phyloP scores from a whole-genome alignment of 2,329 filamentous ascomycete genomes.

The Paracoccidioides brasiliensis region DNA sequence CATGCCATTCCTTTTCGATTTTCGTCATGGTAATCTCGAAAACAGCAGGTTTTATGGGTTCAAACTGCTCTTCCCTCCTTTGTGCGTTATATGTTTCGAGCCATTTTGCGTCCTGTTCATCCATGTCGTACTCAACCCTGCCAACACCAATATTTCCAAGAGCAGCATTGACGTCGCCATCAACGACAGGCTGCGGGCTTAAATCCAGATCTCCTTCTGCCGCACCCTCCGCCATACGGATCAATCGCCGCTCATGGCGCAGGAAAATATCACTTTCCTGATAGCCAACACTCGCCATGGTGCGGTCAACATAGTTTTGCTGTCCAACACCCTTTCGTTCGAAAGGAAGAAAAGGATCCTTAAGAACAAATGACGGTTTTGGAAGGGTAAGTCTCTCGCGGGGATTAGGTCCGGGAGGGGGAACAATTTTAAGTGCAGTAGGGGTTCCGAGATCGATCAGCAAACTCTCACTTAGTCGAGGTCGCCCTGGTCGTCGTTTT shows the following conservation, averaged over 20 bases:
- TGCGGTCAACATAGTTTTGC: slow-evolving; percentile 84
- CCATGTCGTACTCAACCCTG: slow-evolving; percentile 97
- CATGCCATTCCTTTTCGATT: slow-evolving; percentile 98
- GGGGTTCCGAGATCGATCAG: slow-evolving; percentile 47
- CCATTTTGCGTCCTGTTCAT: slow-evolving; percentile 97
- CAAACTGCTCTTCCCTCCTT: slow-evolving; percentile 59
- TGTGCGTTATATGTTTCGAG: slow-evolving; percentile 69
- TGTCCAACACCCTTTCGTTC: slow-evolving; percentile 78
- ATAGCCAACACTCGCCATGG: slow-evolving; percentile 91
- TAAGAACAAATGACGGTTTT: slow-evolving; percentile 35
- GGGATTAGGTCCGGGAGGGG: slow-evolving; percentile 37
- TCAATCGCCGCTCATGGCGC: slow-evolving; percentile 59
- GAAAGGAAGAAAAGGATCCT: slow-evolving; percentile 36
- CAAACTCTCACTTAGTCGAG: slow-evolving; percentile 49
- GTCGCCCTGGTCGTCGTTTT: slow-evolving; percentile 50
- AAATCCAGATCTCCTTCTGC: slow-evolving; percentile 52
- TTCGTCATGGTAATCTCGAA: slow-evolving; percentile 98
- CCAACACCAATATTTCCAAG: slow-evolving; percentile 47
- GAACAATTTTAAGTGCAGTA: slow-evolving; percentile 39
- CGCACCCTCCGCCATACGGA: slow-evolving; percentile 48
- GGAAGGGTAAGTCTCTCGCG: slow-evolving; percentile 37
- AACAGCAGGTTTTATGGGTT: slow-evolving; percentile 78
- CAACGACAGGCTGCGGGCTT: slow-evolving; percentile 40
- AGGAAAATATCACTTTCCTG: slow-evolving; percentile 87
- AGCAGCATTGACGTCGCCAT: slow-evolving; percentile 44